phyloP scores from a whole-genome alignment of 2,329 filamentous ascomycete genomes.

The Talaromyces islandicus region DNA sequence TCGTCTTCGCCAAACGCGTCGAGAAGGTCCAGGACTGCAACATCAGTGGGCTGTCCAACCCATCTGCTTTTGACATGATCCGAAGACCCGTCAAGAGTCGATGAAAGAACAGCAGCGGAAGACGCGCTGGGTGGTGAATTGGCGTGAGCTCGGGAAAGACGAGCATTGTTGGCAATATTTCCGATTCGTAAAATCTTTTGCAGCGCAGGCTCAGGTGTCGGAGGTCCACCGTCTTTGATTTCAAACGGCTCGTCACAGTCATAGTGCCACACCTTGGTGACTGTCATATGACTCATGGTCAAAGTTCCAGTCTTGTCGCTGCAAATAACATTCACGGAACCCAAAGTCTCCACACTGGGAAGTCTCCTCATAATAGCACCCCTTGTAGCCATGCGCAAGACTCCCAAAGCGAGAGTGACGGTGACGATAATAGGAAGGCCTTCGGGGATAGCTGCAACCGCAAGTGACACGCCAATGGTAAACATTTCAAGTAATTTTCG shows the following conservation, averaged over 20 bases:
- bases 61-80: slow-evolving; percentile 73
- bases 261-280: slow-evolving; percentile 94
- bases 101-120: slow-evolving; percentile 77
- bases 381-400: slow-evolving; percentile 90
- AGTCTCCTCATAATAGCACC: slow-evolving; percentile 93
- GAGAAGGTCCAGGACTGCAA: slow-evolving; percentile 90
- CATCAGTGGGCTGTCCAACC: slow-evolving; percentile 95
- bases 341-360: slow-evolving; percentile 93
- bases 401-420: slow-evolving; percentile 88
- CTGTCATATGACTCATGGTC: slow-evolving; percentile 97
- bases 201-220: slow-evolving; percentile 64
- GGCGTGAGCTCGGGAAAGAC: slow-evolving; percentile 67
- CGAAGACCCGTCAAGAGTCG: slow-evolving; percentile 60
- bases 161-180: slow-evolving; percentile 93
- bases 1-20: slow-evolving; percentile 91
- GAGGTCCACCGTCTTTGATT: slow-evolving; percentile 45
- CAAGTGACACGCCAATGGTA: slow-evolving; percentile 92
- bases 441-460: slow-evolving; percentile 93
- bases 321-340: slow-evolving; percentile 99
- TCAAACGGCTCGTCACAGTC: slow-evolving; percentile 56
- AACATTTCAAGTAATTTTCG: slow-evolving; percentile 91
- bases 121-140: slow-evolving; percentile 63
- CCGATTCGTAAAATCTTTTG: slow-evolving; percentile 81
- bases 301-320: slow-evolving; percentile 97
- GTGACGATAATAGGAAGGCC: slow-evolving; percentile 97